phyloP scores from a whole-genome alignment of 2,329 filamentous ascomycete genomes.

The Drechslera avenae region DNA sequence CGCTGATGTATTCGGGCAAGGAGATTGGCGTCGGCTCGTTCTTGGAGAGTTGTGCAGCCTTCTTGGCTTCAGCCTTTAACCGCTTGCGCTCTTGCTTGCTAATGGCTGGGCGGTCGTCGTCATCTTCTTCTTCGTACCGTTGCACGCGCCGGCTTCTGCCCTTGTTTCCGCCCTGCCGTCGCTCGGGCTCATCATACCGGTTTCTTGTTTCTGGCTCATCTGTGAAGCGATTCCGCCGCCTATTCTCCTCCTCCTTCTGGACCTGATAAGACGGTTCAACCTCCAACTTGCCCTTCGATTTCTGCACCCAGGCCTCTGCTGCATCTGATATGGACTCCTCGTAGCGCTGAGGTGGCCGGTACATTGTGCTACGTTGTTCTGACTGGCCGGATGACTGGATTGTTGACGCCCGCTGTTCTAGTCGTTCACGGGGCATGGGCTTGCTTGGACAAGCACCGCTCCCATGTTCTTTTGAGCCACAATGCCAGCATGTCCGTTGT shows the following conservation, averaged over 20 bases:
- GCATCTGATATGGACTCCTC: conserved; percentile 32
- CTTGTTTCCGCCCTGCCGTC: conserved; percentile 24
- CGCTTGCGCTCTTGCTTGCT: conserved; percentile 41
- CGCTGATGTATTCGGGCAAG: conserved; percentile 88
- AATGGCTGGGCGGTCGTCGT: conserved; percentile 27
- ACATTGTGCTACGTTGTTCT: conserved; percentile 10
- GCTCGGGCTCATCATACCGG: conserved; percentile 40
- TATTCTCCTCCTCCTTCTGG: conserved; percentile 20
- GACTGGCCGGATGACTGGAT: background rate
- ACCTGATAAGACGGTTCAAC: conserved; percentile 16
- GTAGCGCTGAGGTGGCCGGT: conserved; percentile 16
- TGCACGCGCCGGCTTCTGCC: conserved; percentile 28
- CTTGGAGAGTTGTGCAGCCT: conserved; percentile 37
- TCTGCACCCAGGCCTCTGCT: conserved; percentile 35
- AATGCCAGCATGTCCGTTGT: conserved; percentile 39
- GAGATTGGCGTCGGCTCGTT: conserved; percentile 60
- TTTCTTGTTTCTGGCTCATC: conserved; percentile 32
- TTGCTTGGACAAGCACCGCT: conserved; percentile 33
- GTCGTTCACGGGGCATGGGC: conserved; percentile 29
- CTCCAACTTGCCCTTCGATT: conserved; percentile 18
- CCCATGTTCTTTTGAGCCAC: conserved; percentile 32
- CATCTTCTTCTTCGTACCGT: conserved; percentile 33
- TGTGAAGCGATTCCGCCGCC: conserved; percentile 32
- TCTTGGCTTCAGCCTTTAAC: conserved; percentile 42
- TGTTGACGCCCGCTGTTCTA: conserved; percentile 1